Evolutionary conservation across 805 yeast species (phyloP), one percentile per base, ranked within the genome.

Genomic region (Hanseniaspora meyeri): DNA sequence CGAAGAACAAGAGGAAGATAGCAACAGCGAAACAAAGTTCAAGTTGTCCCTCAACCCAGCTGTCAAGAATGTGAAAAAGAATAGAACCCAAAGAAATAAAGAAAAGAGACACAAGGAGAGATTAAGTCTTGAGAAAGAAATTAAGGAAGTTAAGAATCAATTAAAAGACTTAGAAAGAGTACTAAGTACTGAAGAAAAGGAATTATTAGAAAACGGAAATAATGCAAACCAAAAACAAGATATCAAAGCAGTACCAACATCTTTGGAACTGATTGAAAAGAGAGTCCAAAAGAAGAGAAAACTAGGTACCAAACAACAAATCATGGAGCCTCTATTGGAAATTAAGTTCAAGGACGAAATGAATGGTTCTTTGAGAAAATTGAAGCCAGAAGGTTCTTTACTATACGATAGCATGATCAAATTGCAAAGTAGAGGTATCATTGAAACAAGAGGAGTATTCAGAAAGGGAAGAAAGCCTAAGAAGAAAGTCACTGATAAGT

Each of bases 331-430:
- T 20, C 72, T 75, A 11, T 61, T 81, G 40, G 85, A 91, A 63
- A 84, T 93, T 31, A 91, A 93, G 70, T 77, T 93, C 53, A 80
- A 95, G 29, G 91, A 87, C 65, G 98, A 93, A 69, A 76, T 93
- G 61, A 81, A 85, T 37, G 95, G 86, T 63, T 86, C 95, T 16
- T 74, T 93, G 63, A 80, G 96, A 68, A 79, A 81, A 60, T 72
- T 93, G 65, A 86, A 80, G 66, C 93, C 97, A 0, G 98, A 93
- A 72, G 97, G 97, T 17, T 87, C 84, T 66, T 71, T 87, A 58
- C 74, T 88, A 47, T 81, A 83, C 61, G 97, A 90, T 66, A 82
- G 88, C 58, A 81, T 91, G 81, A 77, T 82, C 68, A 79, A 78
- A 59, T 68, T 91, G 60, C 97, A 93, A 72, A 80, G 87, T 60